These are phyloP conservation scores for Sophora flavescens DNA, from an alignment of 306 rosid species.

Conservation along the genomic window DNA sequence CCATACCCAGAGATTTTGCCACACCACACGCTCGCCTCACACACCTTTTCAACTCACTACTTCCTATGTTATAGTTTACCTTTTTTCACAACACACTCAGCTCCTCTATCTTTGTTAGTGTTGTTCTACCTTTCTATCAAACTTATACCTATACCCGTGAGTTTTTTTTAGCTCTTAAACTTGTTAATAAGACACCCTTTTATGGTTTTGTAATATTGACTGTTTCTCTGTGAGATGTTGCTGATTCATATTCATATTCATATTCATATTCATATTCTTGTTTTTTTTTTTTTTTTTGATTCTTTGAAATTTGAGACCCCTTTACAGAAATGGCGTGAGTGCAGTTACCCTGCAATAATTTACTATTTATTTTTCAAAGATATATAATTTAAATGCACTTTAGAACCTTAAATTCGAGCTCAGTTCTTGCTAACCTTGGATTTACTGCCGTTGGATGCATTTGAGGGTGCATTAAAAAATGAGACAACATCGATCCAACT, in stretches of 20 bases:
- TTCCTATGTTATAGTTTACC: not conserved
- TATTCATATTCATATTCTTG: not conserved
- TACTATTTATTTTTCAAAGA: not conserved
- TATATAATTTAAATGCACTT: not conserved
- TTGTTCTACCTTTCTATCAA: not conserved
- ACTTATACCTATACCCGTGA: slow-evolving; percentile 2
- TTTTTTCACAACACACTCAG: not conserved
- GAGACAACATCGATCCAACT: no score
- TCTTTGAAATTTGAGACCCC: not conserved
- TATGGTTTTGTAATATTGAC: not conserved
- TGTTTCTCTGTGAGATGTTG: not conserved
- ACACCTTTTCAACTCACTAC: not conserved
- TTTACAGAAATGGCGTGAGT: slow-evolving; percentile 4
- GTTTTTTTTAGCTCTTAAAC: not conserved
- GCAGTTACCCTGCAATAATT: slow-evolving; percentile 20
- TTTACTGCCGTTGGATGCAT: no score
- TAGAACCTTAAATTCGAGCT: slow-evolving; percentile 4
- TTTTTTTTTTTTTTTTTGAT: no score
- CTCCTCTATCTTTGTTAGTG: not conserved
- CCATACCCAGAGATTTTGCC: not conserved
- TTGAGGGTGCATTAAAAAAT: no score
- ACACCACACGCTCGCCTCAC: slow-evolving; percentile 9
- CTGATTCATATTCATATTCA: no score
- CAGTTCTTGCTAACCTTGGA: not conserved
- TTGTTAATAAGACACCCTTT: not conserved